phyloP scores from a whole-genome alignment of 75 land plant species.

The Sequoiadendron giganteum region DNA sequence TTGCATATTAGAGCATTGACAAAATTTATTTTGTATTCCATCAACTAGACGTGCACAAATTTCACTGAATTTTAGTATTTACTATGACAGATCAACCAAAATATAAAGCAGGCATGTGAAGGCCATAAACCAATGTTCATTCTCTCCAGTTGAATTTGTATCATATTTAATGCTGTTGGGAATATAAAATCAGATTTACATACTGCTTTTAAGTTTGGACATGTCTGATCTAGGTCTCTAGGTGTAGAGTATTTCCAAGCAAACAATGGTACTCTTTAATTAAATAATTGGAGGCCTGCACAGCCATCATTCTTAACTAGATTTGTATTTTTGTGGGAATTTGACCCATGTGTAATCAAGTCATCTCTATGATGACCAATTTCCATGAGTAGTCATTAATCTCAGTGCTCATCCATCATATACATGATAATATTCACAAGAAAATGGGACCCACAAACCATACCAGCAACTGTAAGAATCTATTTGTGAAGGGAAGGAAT shows the following conservation, averaged over 20 bases:
- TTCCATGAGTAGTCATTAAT: background rate
- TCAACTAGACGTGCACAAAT: background rate
- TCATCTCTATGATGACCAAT: background rate
- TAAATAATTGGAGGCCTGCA: no score
- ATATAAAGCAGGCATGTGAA: background rate
- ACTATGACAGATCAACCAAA: background rate
- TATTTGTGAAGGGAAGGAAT: background rate
- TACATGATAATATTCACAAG: background rate
- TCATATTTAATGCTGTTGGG: background rate
- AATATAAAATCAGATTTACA: no score
- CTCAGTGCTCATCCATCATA: background rate
- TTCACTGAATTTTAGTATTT: background rate
- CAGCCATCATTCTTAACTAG: no score
- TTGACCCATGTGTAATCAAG: background rate
- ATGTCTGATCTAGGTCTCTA: no score
- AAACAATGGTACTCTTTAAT: no score
- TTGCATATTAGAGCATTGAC: background rate
- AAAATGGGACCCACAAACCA: background rate
- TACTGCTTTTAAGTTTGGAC: no score
- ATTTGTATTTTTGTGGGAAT: background rate
- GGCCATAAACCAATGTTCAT: background rate
- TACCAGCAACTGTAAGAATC: background rate
- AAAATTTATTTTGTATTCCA: background rate
- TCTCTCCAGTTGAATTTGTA: background rate
- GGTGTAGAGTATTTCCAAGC: no score